phyloP scores from a whole-genome alignment of 768 basidiomycete species.

The Exidia glandulosa region DNA sequence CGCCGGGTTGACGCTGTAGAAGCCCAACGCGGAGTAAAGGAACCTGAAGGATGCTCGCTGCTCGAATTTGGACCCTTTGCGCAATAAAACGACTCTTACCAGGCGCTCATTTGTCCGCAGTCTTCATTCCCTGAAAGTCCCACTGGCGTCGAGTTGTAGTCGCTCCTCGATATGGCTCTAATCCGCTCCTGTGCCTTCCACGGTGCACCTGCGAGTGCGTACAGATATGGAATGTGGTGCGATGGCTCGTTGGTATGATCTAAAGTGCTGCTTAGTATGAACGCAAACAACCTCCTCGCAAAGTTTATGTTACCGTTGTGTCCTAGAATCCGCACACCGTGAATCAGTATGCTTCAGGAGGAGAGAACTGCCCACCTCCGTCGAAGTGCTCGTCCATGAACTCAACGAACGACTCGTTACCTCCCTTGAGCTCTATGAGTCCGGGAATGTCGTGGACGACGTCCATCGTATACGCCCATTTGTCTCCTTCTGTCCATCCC shows the following conservation, averaged over 20 bases:
- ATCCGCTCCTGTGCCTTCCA: constrained; percentile 63
- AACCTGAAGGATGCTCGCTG: background rate
- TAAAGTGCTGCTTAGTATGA: too few species aligned
- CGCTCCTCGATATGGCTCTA: constrained; percentile 45
- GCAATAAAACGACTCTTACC: constrained; percentile 32
- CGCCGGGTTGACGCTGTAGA: constrained; percentile 78
- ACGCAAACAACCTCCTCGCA: too few species aligned
- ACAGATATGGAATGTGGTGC: constrained; percentile 79
- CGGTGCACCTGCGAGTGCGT: constrained; percentile 59
- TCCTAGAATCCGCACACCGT: too few species aligned
- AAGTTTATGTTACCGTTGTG: too few species aligned
- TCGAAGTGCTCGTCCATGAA: constrained; percentile 51
- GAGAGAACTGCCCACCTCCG: constrained; percentile 34
- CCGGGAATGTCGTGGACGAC: constrained; percentile 61
- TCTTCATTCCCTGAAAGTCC: constrained; percentile 81
- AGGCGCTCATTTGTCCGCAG: constrained; percentile 85
- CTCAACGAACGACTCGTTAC: constrained; percentile 49
- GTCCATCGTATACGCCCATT: constrained; percentile 70
- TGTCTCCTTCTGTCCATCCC: constrained; percentile 79
- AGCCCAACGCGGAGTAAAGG: constrained; percentile 70
- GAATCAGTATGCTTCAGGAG: too few species aligned
- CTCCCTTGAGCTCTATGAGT: constrained; percentile 53
- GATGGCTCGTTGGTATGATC: constrained; percentile 83
- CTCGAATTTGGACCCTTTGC: background rate
- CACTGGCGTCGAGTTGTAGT: constrained; percentile 58